These are phyloP conservation scores for Lentinula aciculospora DNA, from an alignment of 768 basidiomycete genomes.

Conservation along the genomic window DNA sequence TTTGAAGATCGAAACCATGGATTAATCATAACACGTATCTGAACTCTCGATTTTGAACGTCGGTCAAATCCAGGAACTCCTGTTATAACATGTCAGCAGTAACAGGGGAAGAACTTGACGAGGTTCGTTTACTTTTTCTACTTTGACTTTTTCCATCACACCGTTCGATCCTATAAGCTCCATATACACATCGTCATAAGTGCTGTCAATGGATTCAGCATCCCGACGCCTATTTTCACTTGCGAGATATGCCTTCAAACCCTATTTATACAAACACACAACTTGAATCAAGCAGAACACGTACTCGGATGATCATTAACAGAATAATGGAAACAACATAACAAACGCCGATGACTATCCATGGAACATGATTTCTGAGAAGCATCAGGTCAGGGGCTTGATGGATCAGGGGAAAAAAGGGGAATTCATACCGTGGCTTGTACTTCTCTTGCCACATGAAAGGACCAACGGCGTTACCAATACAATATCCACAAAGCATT, in stretches of 20 bases:
- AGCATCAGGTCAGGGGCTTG: constrained; percentile 60
- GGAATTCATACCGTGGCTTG: constrained; percentile 57
- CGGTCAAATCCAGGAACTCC: constrained; percentile 73
- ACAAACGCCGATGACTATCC: constrained; percentile 70
- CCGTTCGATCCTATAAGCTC: background rate
- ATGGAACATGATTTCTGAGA: constrained; percentile 63
- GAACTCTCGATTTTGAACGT: constrained; percentile 66
- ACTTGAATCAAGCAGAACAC: constrained; percentile 37
- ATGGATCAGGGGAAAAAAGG: constrained; percentile 17
- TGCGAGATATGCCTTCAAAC: constrained; percentile 23
- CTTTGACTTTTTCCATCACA: background rate
- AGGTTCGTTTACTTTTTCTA: background rate
- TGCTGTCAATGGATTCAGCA: constrained; percentile 23
- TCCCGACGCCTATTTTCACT: constrained; percentile 65
- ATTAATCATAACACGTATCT: constrained; percentile 63
- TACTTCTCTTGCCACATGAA: constrained; percentile 75
- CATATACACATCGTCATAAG: constrained; percentile 1
- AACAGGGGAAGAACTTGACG: constrained; percentile 1
- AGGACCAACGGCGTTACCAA: constrained; percentile 55
- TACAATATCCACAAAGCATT: constrained; percentile 63
- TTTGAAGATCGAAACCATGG: too few species aligned
- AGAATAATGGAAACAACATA: constrained; percentile 46
- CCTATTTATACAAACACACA: constrained; percentile 36
- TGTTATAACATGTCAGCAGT: constrained; percentile 18
- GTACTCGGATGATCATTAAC: constrained; percentile 32